phyloP scores from a whole-genome alignment of 1,139 yeast genomes.

The Geotrichum siamense region DNA sequence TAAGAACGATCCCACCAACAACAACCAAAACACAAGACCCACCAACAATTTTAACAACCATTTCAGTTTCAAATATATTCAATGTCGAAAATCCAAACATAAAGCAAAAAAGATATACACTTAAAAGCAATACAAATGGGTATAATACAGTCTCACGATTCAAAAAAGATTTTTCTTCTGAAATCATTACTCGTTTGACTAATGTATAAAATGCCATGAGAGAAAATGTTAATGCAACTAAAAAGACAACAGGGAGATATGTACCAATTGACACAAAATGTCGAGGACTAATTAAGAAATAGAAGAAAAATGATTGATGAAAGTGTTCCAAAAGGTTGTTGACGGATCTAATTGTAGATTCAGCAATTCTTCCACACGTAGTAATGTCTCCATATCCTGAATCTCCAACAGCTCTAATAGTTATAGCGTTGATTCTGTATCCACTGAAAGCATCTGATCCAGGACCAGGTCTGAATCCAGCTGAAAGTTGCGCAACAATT shows the following conservation, averaged over 20 bases:
- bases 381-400: conserved; percentile 69
- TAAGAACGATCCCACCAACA: not conserved
- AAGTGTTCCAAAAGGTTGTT: conserved; percentile 91
- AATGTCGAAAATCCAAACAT: conserved; percentile 22
- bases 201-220: conserved; percentile 54
- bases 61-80: conserved; percentile 18
- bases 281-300: conserved; percentile 69
- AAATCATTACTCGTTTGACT: conserved; percentile 20
- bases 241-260: conserved; percentile 78
- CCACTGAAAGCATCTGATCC: conserved; percentile 94
- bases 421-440: conserved; percentile 90
- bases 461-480: conserved; percentile 54
- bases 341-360: conserved; percentile 78
- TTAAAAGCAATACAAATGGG: conserved; percentile 24
- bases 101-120: conserved; percentile 21
- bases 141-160: conserved; percentile 12
- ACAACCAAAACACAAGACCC: conserved; percentile 15
- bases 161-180: conserved; percentile 6
- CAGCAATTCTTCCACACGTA: conserved; percentile 84
- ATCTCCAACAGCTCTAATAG: conserved; percentile 60
- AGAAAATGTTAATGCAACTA: conserved; percentile 64
- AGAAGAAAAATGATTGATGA: conserved; percentile 95
- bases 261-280: conserved; percentile 90
- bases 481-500: conserved; percentile 55
- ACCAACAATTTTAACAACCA: conserved; percentile 16